Percentiles rank a stretch among this genome's conserved stretches.
phyloP scores from a whole-genome alignment of 31 red algal genomes.

The Asparagopsis taxiformis region DNA sequence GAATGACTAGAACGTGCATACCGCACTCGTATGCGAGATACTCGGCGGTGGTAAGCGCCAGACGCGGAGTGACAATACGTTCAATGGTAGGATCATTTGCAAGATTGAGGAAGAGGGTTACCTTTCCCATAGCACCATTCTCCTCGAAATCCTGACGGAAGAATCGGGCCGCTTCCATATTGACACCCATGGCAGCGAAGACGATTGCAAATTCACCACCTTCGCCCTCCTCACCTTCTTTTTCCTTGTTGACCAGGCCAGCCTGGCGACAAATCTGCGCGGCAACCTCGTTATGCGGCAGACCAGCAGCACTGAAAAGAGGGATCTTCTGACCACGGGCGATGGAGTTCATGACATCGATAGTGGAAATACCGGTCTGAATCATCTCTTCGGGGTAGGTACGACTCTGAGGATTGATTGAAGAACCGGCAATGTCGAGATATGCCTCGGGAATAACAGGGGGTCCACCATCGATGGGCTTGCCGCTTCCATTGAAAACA shows the following conservation, averaged over 20 bases:
- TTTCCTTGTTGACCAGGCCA: slow-evolving; percentile 39
- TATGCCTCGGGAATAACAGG: slow-evolving; percentile 84
- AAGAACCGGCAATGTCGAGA: slow-evolving; percentile 78
- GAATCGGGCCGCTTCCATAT: slow-evolving; percentile 97
- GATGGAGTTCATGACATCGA: slow-evolving; percentile 97
- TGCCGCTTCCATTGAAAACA: slow-evolving; percentile 95
- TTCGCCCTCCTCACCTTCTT: slow-evolving; percentile 31
- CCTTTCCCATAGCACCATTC: slow-evolving; percentile 91
- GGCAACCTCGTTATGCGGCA: slow-evolving; percentile 96
- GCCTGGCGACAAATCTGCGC: slow-evolving; percentile 98
- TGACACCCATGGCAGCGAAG: slow-evolving; percentile 98
- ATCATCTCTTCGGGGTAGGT: slow-evolving; percentile 97
- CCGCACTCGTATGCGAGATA: slow-evolving; percentile 95
- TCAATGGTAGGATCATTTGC: slow-evolving; percentile 98
- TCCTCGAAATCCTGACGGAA: slow-evolving; percentile 98
- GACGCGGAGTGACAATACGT: slow-evolving; percentile 92
- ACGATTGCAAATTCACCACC: slow-evolving; percentile 97
- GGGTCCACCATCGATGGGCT: slow-evolving; percentile 92
- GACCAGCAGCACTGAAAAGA: slow-evolving; percentile 87
- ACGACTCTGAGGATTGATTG: slow-evolving; percentile 87
- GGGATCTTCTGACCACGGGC: slow-evolving; percentile 98
- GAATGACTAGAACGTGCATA: slow-evolving; percentile 95
- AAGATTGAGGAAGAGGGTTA: slow-evolving; percentile 89
- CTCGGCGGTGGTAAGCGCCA: slow-evolving; percentile 94
- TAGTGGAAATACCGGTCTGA: slow-evolving; percentile 96